Evolutionary conservation across 495 filamentous ascomycete genomes (phyloP), one percentile per base, ranked within the genome.

Genomic region (Penicillium pulvis): DNA sequence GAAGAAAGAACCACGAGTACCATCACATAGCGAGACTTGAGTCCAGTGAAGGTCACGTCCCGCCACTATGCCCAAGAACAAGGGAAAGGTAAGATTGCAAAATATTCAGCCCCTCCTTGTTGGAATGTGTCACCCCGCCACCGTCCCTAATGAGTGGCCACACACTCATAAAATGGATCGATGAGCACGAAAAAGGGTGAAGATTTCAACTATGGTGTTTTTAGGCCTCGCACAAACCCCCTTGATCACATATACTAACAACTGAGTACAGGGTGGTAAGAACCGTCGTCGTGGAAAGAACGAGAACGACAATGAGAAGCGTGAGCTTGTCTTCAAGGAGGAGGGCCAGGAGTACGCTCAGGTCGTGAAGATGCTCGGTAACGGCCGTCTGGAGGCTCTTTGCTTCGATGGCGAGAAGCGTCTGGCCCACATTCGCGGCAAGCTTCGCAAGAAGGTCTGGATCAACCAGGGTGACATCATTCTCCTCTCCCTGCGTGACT

Each of bases 381-480:
- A 98, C 83, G 94, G 94, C 66, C 91, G 94, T 58, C 85, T 98
- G 41, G 93, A 98, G 79, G 93, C 93, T 31, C 82, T 93, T 58
- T 98, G 94, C 84, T 98, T 98, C 79, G 94, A 98, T 72, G 93
- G 94, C 71, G 86, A 89, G 68, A 79, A 78, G 71, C 78, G 78
- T 61, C 74, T 81, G 26, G 78, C 76, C 53, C 76, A 81, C 68
- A 81, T 81, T 51, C 78, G 78, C 61, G 94, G 94, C 77, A 98
- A 98, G 77, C 87, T 98, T 53, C 87, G 95, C 66, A 98, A 98
- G 84, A 98, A 98, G 82, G 87, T 90, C 71, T 95, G 91, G 91
- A 98, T 96, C 85, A 98, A 97, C 82, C 91, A 96, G 79, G 93
- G 94, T 75, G 94, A 98, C 70, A 98, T 98, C 75, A 97, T 98